Base-by-base conservation (phyloP, 495 filamentous ascomycete species). In the Beverwykella pulmonaria region DNA sequence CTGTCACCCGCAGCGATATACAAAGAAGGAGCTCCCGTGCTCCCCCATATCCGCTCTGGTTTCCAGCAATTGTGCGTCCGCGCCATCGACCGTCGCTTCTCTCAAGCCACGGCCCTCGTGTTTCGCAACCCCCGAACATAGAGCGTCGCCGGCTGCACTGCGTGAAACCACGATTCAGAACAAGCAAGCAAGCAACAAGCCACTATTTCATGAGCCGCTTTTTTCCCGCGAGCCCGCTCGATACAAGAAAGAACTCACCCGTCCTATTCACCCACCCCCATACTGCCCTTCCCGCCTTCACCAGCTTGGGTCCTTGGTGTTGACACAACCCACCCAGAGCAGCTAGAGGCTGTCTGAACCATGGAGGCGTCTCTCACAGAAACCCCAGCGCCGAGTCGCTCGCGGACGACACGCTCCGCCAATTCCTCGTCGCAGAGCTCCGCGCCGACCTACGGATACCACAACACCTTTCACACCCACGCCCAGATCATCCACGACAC, bases 381-480 rank as follows among this genome's bases (percentile, higher is more conserved):
- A 29, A 15, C 29, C 30, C 30, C 27, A 15, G 12, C 59, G 25
- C 20, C 59, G 47, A 41, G 14, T 27, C 59, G 59, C 30, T 53
- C 59, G 22, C 46, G 59, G 32, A 20, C 53, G 19, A 19, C 32
- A 9, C 27, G 32, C 53, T 25, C 32, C 30, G 6, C 29, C 26
- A 30, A 47, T 10, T 14, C 22, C 48, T 27, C 54, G 48, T 50
- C 57, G 5, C 59, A 67, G 0, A 46, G 53, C 14, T 22, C 34
- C 19, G 25, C 69, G 9, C 71, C 68, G 14, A 69, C 61, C 32
- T 74, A 71, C 32, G 71, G 71, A 26, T 74, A 74, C 66, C 65
- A 72, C 66, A 69, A 74, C 36, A 69, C 69, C 34, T 74, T 74
- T 59, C 71, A 72, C 65, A 66, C 63, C 23, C 69, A 71, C 52